These are phyloP conservation scores for Barnettozyma vustinii DNA, from an alignment of 805 yeast genomes.

Conservation along the genomic window DNA sequence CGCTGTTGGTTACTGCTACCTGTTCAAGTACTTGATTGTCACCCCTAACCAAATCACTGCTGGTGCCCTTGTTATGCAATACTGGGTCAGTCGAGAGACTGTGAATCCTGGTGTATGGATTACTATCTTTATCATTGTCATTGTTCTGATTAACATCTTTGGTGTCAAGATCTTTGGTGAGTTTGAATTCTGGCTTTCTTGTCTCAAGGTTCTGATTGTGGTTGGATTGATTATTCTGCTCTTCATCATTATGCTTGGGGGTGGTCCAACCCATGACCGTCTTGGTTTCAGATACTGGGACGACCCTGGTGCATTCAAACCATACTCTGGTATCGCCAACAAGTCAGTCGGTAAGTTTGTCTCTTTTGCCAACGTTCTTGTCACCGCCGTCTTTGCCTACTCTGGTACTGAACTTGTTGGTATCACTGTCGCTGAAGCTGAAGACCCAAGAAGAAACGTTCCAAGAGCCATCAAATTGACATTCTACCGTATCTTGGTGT, in stretches of 20 bases:
- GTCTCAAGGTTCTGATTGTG: slow-evolving; percentile 48
- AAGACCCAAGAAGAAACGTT: slow-evolving; percentile 60
- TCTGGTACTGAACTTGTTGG: slow-evolving; percentile 69
- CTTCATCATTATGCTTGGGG: slow-evolving; percentile 67
- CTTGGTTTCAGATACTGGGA: slow-evolving; percentile 69
- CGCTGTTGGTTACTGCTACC: slow-evolving; percentile 26
- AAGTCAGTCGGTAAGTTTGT: slow-evolving; percentile 53
- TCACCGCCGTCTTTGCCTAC: slow-evolving; percentile 63
- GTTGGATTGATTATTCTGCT: slow-evolving; percentile 59
- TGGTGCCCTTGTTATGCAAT: slow-evolving; percentile 44
- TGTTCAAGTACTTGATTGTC: slow-evolving; percentile 24
- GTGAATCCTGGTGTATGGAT: slow-evolving; percentile 54
- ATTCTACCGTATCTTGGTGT: slow-evolving; percentile 60
- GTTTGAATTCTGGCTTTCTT: slow-evolving; percentile 45
- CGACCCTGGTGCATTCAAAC: slow-evolving; percentile 59
- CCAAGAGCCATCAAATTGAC: slow-evolving; percentile 70
- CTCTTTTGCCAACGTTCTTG: slow-evolving; percentile 56
- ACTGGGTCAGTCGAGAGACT: slow-evolving; percentile 39
- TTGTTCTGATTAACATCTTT: slow-evolving; percentile 43
- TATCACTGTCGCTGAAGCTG: slow-evolving; percentile 69
- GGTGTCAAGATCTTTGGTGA: slow-evolving; percentile 55
- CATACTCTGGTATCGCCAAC: slow-evolving; percentile 36
- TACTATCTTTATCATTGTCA: slow-evolving; percentile 32
- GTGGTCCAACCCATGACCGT: slow-evolving; percentile 71
- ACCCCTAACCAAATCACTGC: slow-evolving; percentile 45